Evolutionary conservation across 1,284 basidiomycete genomes (phyloP), one percentile per base, ranked within the genome.

Genomic region (Neonothopanus nambi): DNA sequence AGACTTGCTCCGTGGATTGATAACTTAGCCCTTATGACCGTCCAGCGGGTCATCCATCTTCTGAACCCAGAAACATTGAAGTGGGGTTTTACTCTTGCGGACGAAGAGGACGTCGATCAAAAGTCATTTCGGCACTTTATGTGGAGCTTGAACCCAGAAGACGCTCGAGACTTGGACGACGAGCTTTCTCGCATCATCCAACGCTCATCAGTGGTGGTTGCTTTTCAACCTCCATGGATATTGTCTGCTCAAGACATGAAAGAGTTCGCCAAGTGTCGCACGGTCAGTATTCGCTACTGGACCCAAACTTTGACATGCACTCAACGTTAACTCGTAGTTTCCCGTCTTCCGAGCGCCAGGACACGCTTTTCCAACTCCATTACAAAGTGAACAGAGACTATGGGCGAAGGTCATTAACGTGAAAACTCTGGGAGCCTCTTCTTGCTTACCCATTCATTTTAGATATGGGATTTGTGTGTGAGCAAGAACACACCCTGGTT

Each of bases 381-480:
- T 49, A 20, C 40, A 37, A 42, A 73, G 73, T 52, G 71, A 72
- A 30, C 74, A 86, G 57, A 73, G 81, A 54, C 57, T 87, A 36
- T 89, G 87, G 87, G 82, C 72, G 35, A 89, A 87, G 78, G 87
- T 85, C 54, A 42, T 64, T 68, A 21, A 64, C 42, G 13, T 5
- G 21, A 24, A 30, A 21, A 30, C 20, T 21, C 11, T 23, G 8
- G 6, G 37, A 13, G n/a, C n/a, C 15, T 21, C 28, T 8, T 9
- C 30, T 38, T 38, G 39, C 44, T 50, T 13, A 59, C 42, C 28
- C 40, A 51, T 33, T 24, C 35, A 43, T 48, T 46, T 42, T 56
- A 89, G 86, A 62, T 90, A 18, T 89, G 82, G 78, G 88, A 90
- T 63, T 64, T 77, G 11, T 89, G 87, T 61, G 68, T 76, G 33